Percentiles rank a stretch among this genome's conserved stretches.
Evolutionary conservation across 768 basidiomycete species (phyloP).

Genomic region (Termitomyces sp.): DNA sequence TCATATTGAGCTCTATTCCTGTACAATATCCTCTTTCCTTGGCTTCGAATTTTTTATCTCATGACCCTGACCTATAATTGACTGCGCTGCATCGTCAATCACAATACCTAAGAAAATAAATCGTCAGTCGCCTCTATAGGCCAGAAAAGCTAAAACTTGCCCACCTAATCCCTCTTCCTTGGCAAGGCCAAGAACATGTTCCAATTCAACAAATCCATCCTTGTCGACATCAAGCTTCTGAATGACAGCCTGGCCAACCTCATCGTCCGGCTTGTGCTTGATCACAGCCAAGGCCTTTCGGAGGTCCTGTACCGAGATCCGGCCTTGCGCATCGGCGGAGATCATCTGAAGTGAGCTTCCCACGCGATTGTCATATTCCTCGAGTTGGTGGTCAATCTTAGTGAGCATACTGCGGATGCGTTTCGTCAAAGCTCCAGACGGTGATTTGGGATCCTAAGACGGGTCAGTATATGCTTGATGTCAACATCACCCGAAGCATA

Average conservation of each 20-base stretch:
- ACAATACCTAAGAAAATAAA: constrained; percentile 53
- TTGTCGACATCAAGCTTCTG: constrained; percentile 94
- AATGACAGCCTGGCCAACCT: constrained; percentile 80
- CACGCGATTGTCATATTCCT: constrained; percentile 87
- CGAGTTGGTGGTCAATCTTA: constrained; percentile 89
- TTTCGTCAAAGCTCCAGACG: constrained; percentile 85
- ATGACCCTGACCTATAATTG: constrained; percentile 75
- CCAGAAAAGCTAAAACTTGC: constrained; percentile 12
- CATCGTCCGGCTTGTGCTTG: constrained; percentile 88
- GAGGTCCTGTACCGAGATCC: constrained; percentile 84
- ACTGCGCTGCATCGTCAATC: constrained; percentile 80
- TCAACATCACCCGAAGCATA: constrained; percentile 21
- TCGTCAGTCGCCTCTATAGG: not conserved
- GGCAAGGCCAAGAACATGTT: constrained; percentile 88
- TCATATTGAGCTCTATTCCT: constrained; percentile 40
- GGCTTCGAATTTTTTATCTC: constrained; percentile 78
- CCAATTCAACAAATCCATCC: constrained; percentile 92
- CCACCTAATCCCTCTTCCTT: constrained; percentile 81
- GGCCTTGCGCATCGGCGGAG: constrained; percentile 78
- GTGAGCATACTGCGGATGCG: constrained; percentile 94
- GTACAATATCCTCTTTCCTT: constrained; percentile 95
- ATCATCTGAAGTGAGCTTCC: constrained; percentile 84
- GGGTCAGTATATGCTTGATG: not conserved
- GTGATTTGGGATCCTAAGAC: constrained; percentile 70
- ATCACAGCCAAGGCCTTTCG: constrained; percentile 90